A percentile compares a stretch with the other conserved stretches of the same genome.
Evolutionary conservation across 1,284 basidiomycete genomes (phyloP).

Genomic region (Ceratobasidium sp.): DNA sequence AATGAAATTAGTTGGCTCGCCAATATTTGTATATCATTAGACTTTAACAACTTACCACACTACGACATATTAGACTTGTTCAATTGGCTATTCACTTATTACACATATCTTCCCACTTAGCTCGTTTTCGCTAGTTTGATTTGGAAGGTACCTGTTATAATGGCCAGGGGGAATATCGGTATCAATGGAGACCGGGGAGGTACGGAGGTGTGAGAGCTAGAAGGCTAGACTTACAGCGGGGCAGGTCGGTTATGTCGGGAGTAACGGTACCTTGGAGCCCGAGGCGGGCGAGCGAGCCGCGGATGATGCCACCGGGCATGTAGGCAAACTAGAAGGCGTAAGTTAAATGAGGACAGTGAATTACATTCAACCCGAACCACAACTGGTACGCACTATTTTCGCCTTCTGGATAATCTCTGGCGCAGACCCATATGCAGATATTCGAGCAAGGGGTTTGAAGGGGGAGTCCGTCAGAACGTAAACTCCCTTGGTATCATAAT

Average conservation of each 20-base stretch:
- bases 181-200: not conserved
- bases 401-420: conserved; percentile 80
- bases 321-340: conserved; percentile 72
- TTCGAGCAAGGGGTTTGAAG: conserved; percentile 84
- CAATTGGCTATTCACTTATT: too few species aligned
- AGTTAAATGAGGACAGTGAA: not conserved
- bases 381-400: conserved; percentile 68
- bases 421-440: conserved; percentile 83
- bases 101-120: conserved; percentile 48
- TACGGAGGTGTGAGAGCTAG: conserved; percentile 6
- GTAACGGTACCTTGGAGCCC: conserved; percentile 80
- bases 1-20: too few species aligned
- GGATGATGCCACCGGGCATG: conserved; percentile 84
- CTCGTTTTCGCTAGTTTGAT: conserved; percentile 75
- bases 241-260: conserved; percentile 83
- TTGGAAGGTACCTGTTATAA: conserved; percentile 79
- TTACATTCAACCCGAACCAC: not conserved
- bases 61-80: too few species aligned
- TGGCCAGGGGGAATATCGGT: conserved; percentile 16
- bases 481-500: conserved; percentile 72
- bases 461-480: conserved; percentile 93
- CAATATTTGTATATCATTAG: too few species aligned
- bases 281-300: conserved; percentile 83
- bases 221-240: conserved; percentile 83
- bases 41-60: too few species aligned